These are phyloP conservation scores for Trametes coccinea DNA, from an alignment of 768 basidiomycete species.

Conservation along the genomic window DNA sequence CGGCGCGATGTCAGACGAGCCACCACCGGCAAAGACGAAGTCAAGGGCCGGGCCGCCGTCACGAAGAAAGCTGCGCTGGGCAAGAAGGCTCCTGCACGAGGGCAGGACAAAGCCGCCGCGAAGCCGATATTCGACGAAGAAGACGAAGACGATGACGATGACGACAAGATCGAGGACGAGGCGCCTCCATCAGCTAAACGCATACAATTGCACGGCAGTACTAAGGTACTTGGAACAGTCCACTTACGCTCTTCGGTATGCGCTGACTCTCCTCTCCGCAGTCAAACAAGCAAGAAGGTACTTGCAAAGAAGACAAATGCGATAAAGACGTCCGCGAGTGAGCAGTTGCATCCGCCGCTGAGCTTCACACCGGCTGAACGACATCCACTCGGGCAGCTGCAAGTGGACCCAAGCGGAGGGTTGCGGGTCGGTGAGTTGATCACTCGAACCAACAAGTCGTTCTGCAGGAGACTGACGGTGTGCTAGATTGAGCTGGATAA, in stretches of 20 bases:
- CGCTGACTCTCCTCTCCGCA: conserved; percentile 17
- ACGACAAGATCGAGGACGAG: conserved; percentile 56
- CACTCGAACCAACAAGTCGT: no score
- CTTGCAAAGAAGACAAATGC: conserved; percentile 45
- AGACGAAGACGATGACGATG: conserved; percentile 54
- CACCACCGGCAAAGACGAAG: conserved; percentile 35
- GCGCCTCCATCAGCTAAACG: conserved; percentile 51
- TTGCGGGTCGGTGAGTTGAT: conserved; percentile 45
- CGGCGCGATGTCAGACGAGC: conserved; percentile 50
- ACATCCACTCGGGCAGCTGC: conserved; percentile 67
- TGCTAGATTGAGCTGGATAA: conserved; percentile 26
- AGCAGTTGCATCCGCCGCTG: conserved; percentile 54
- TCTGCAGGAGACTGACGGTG: not conserved
- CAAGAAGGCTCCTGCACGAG: conserved; percentile 41
- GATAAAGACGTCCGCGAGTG: conserved; percentile 12
- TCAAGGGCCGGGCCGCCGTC: no score
- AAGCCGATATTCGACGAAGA: conserved; percentile 51
- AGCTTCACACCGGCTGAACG: conserved; percentile 62
- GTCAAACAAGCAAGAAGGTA: conserved; percentile 42
- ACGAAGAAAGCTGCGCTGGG: conserved; percentile 35
- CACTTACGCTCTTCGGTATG: not conserved
- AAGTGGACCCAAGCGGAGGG: conserved; percentile 63
- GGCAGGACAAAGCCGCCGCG: conserved; percentile 49
- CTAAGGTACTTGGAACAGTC: conserved; percentile 47
- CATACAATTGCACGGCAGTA: conserved; percentile 63